These are phyloP conservation scores for Corylus avellana DNA, from an alignment of 306 rosid genomes.

Conservation along the genomic window DNA sequence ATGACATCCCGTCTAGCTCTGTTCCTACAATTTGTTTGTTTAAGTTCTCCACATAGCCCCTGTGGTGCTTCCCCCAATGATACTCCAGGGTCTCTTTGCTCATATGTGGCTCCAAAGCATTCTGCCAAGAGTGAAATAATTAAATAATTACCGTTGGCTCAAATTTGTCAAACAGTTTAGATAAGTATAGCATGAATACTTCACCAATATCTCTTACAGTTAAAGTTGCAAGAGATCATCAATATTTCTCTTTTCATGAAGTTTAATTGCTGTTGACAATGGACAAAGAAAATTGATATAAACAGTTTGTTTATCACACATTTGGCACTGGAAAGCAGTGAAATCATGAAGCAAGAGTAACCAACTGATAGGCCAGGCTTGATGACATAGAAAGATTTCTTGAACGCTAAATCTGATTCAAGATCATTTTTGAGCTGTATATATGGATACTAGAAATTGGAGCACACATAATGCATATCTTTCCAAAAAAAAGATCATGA, in stretches of 20 bases:
- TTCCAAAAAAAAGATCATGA: no score
- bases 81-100: conserved; percentile 73
- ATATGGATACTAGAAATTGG: background rate
- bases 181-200: conserved; percentile 2
- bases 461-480: background rate
- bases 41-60: conserved; percentile 76
- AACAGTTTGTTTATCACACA: background rate
- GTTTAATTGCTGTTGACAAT: background rate
- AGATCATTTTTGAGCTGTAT: background rate
- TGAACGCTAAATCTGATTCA: background rate
- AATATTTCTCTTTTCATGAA: background rate
- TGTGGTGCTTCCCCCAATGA: conserved; percentile 98
- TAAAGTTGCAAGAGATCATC: background rate
- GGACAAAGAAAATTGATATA: background rate
- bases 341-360: background rate
- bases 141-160: conserved; percentile 10
- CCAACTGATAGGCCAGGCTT: background rate
- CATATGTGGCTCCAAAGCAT: conserved; percentile 90
- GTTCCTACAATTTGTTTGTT: conserved; percentile 84
- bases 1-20: conserved; percentile 58
- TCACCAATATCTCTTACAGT: background rate
- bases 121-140: conserved; percentile 38
- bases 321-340: background rate
- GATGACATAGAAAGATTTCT: background rate
- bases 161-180: conserved; percentile 1